A percentile compares a stretch with the other conserved stretches of the same genome.
These are phyloP conservation scores for Globisporangium orthogonon DNA, from an alignment of 352 stramenopile genomes.

Conservation along the genomic window DNA sequence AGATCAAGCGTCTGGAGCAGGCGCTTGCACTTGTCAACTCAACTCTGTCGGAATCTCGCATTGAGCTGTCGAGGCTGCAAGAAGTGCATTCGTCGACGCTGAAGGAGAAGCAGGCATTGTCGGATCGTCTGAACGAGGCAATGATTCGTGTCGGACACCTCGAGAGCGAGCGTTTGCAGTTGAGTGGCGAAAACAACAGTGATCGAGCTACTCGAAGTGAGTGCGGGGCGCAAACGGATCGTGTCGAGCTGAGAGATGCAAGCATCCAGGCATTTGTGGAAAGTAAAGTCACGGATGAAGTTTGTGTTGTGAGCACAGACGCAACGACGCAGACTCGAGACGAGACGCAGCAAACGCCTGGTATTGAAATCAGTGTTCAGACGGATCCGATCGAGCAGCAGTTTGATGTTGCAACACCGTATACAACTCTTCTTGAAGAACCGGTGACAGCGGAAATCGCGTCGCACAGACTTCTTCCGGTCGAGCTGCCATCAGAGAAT, in stretches of 20 bases:
- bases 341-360: background rate
- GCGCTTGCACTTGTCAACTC: constrained; percentile 34
- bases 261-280: constrained; percentile 2
- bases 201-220: constrained; percentile 9
- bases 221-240: constrained; percentile 8
- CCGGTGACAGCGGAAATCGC: background rate
- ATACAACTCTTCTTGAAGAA: background rate
- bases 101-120: constrained; percentile 40
- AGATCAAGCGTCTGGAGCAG: constrained; percentile 36
- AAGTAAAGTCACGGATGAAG: background rate
- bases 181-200: constrained; percentile 6
- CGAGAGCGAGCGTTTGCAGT: constrained; percentile 11
- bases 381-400: background rate
- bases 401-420: background rate
- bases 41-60: constrained; percentile 28
- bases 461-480: background rate
- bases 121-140: constrained; percentile 24
- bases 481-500: background rate
- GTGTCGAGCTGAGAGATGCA: constrained; percentile 5
- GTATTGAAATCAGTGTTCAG: constrained; percentile 1
- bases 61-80: constrained; percentile 45
- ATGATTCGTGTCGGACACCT: constrained; percentile 12
- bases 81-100: constrained; percentile 25
- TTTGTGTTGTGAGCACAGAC: background rate
- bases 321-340: constrained; percentile 1